Percentiles rank a stretch among this genome's conserved stretches.
phyloP scores from a whole-genome alignment of 2,329 filamentous ascomycete species.

The Xylaria sp. region DNA sequence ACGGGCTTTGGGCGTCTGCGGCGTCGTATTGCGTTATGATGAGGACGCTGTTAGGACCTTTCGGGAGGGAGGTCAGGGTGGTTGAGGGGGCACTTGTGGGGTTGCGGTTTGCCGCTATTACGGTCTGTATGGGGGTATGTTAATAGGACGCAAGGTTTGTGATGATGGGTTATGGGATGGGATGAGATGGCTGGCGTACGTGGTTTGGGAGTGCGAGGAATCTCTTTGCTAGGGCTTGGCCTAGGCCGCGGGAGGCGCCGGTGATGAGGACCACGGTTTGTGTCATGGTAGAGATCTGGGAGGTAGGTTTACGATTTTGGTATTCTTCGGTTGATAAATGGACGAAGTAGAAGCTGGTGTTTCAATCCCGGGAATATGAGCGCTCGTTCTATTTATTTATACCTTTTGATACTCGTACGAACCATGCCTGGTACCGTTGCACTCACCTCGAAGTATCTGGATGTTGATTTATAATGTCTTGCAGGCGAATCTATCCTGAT shows the following conservation, averaged over 20 bases:
- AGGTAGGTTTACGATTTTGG: not conserved
- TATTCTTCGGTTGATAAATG: not conserved
- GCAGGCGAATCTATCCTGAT: not conserved
- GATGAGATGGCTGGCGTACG: constrained; percentile 25
- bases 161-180: not conserved
- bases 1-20: constrained; percentile 49
- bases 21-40: constrained; percentile 59
- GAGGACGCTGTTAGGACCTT: constrained; percentile 51
- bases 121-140: constrained; percentile 46
- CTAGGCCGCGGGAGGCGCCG: constrained; percentile 55
- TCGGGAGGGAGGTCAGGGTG: constrained; percentile 52
- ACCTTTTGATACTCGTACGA: not conserved
- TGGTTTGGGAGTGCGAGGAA: constrained; percentile 67
- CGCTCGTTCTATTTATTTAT: not conserved
- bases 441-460: no score
- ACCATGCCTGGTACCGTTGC: not conserved
- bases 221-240: constrained; percentile 50
- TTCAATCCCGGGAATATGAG: not conserved
- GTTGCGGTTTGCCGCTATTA: constrained; percentile 56
- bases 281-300: constrained; percentile 14
- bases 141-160: not conserved
- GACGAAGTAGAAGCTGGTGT: not conserved
- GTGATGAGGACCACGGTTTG: constrained; percentile 52
- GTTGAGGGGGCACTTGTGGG: constrained; percentile 43
- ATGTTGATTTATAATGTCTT: not conserved